phyloP scores from a whole-genome alignment of 441 rosid species.

The Erodium trifolium region DNA sequence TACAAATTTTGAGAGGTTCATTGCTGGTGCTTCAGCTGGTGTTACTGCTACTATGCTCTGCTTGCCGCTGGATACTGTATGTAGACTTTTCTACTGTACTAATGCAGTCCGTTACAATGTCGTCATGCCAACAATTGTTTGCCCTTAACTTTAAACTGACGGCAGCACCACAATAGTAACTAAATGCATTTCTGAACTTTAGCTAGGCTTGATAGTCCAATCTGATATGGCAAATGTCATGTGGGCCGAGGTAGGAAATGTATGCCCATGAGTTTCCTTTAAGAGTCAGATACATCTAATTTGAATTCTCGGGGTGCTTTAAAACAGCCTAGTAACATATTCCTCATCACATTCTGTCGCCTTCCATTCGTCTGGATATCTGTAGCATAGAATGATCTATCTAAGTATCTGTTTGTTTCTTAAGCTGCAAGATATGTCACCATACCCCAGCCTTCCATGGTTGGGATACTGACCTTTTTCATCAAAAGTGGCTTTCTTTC shows the following conservation, averaged over 20 bases:
- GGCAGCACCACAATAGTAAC: not conserved
- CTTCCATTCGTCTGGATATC: not conserved
- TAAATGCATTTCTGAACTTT: not conserved
- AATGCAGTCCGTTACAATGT: too few relatives aligned
- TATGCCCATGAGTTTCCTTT: too few relatives aligned
- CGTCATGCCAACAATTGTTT: too few relatives aligned
- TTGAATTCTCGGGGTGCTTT: too few relatives aligned
- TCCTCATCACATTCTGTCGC: not conserved
- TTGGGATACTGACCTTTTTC: not conserved
- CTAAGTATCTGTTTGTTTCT: not conserved
- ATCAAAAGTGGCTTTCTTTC: not conserved
- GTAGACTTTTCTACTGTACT: slow-evolving; percentile 16
- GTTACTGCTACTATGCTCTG: slow-evolving; percentile 70
- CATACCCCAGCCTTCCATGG: not conserved
- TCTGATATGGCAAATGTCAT: not conserved
- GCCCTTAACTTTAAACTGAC: too few relatives aligned
- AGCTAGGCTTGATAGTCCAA: not conserved
- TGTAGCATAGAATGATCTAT: not conserved
- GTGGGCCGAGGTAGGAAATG: too few relatives aligned
- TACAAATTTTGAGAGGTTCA: slow-evolving; percentile 65
- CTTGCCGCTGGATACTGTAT: slow-evolving; percentile 74
- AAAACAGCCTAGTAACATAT: not conserved
- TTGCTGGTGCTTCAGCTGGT: slow-evolving; percentile 88
- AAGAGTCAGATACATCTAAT: too few relatives aligned
- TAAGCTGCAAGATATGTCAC: slow-evolving; percentile 3